These are phyloP conservation scores for Leptosphaerulina australis DNA, from an alignment of 2,329 filamentous ascomycete genomes.

Conservation along the genomic window DNA sequence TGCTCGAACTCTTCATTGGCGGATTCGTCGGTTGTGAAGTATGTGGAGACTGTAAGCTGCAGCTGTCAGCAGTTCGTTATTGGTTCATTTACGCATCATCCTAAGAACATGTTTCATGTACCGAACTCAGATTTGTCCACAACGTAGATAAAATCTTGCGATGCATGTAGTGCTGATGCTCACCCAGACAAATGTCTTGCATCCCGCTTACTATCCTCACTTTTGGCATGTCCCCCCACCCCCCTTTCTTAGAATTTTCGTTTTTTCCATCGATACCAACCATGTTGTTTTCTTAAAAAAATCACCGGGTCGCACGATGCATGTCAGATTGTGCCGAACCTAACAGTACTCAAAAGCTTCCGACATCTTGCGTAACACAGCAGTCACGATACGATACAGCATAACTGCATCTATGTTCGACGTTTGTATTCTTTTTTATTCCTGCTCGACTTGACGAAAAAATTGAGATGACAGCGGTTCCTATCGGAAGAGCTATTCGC, in stretches of 20 bases:
- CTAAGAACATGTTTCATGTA: conserved; percentile 12
- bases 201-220: not conserved
- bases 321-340: not conserved
- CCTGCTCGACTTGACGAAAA: not conserved
- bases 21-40: conserved; percentile 1
- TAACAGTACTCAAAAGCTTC: not conserved
- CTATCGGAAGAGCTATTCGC: not conserved
- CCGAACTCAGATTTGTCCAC: not conserved
- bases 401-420: not conserved
- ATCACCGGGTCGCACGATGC: not conserved
- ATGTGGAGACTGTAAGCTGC: conserved; percentile 14
- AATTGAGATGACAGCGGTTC: not conserved
- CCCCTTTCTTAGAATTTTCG: not conserved
- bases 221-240: not conserved
- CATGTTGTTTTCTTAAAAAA: not conserved
- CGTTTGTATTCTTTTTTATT: not conserved
- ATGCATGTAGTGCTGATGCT: conserved; percentile 9
- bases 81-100: conserved; percentile 1
- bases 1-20: conserved; percentile 11
- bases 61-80: conserved; percentile 13
- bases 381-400: not conserved
- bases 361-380: not conserved
- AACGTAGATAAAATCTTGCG: not conserved
- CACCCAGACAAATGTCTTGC: conserved; percentile 2
- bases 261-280: too few relatives aligned